Percentiles rank a stretch among this genome's conserved stretches.
Evolutionary conservation across 768 basidiomycete genomes (phyloP).

Genomic region (Hericium alpestre): DNA sequence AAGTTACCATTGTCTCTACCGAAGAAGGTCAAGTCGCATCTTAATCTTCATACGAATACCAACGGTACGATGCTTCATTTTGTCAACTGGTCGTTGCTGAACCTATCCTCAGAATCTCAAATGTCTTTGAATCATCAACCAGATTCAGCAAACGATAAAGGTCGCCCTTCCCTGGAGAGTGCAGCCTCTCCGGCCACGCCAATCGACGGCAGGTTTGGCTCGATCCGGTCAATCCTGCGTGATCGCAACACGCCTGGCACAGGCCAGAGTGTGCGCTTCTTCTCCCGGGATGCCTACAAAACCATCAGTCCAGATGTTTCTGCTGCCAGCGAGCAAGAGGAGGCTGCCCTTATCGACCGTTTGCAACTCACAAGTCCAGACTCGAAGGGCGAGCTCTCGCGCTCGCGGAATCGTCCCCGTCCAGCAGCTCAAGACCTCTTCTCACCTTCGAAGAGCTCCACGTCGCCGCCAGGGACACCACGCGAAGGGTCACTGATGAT

Average conservation of each 20-base stretch:
- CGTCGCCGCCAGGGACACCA: constrained; percentile 13
- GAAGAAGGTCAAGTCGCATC: constrained; percentile 13
- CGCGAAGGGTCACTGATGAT: constrained; percentile 22
- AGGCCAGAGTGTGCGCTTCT: constrained; percentile 73
- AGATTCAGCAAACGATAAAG: constrained; percentile 18
- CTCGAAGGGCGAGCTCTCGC: constrained; percentile 12
- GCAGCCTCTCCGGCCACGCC: constrained; percentile 19
- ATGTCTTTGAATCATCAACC: constrained; percentile 16
- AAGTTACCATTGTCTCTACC: constrained; percentile 9
- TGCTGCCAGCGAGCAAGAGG: constrained; percentile 26
- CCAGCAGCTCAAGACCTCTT: constrained; percentile 11
- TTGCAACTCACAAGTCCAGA: constrained; percentile 20
- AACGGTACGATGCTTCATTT: neutral
- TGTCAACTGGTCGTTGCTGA: neutral
- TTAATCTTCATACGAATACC: constrained; percentile 7
- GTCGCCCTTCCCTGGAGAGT: constrained; percentile 16
- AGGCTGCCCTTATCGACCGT: constrained; percentile 18
- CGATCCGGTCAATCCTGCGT: constrained; percentile 63
- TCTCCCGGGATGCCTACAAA: constrained; percentile 58
- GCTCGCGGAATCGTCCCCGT: constrained; percentile 7
- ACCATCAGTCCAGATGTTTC: constrained; percentile 58
- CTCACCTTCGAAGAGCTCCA: constrained; percentile 3
- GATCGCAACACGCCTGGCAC: constrained; percentile 64
- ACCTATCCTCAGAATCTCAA: constrained; percentile 5
- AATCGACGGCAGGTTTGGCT: constrained; percentile 31